Percentiles rank a stretch among this genome's conserved stretches.
Evolutionary conservation across 2,329 filamentous ascomycete species (phyloP).

Genomic region (Trichophyton verrucosum): DNA sequence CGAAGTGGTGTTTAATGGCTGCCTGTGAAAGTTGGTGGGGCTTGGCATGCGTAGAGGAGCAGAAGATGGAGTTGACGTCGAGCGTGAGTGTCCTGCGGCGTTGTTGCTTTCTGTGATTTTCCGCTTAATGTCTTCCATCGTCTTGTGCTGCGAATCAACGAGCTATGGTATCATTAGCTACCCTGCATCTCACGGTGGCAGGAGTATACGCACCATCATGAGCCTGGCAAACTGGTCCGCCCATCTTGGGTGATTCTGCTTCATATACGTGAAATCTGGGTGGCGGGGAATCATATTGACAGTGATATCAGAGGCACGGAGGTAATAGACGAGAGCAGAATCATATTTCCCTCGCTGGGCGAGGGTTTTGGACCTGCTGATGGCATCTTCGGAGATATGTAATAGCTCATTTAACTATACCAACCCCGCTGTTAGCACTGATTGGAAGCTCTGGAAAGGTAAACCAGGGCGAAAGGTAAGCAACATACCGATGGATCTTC

Average conservation of each 20-base stretch:
- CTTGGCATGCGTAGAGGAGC: slow-evolving; percentile 25
- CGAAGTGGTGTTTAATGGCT: not conserved
- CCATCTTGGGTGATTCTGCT: slow-evolving; percentile 40
- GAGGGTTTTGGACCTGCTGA: slow-evolving; percentile 23
- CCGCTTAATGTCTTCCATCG: slow-evolving; percentile 31
- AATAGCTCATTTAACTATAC: slow-evolving; percentile 26
- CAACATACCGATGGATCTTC: slow-evolving; percentile 10
- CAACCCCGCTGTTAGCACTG: not conserved
- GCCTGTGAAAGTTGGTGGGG: slow-evolving; percentile 28
- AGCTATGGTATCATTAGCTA: slow-evolving; percentile 8
- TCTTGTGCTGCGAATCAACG: slow-evolving; percentile 27
- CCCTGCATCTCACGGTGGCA: not conserved
- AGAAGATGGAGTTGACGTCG: not conserved
- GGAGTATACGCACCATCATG: slow-evolving; percentile 44
- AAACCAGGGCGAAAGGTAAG: not conserved
- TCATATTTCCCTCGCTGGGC: slow-evolving; percentile 42
- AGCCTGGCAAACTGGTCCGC: slow-evolving; percentile 39
- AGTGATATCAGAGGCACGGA: slow-evolving; percentile 67
- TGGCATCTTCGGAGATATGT: slow-evolving; percentile 25
- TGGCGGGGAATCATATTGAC: slow-evolving; percentile 65
- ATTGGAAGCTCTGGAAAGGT: not conserved
- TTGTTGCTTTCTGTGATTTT: slow-evolving; percentile 30
- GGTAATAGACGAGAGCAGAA: slow-evolving; percentile 68
- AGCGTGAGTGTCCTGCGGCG: slow-evolving; percentile 16
- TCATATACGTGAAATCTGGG: slow-evolving; percentile 57